Base-by-base conservation (phyloP, 495 filamentous ascomycete genomes). In the Penicillium turbatum region DNA sequence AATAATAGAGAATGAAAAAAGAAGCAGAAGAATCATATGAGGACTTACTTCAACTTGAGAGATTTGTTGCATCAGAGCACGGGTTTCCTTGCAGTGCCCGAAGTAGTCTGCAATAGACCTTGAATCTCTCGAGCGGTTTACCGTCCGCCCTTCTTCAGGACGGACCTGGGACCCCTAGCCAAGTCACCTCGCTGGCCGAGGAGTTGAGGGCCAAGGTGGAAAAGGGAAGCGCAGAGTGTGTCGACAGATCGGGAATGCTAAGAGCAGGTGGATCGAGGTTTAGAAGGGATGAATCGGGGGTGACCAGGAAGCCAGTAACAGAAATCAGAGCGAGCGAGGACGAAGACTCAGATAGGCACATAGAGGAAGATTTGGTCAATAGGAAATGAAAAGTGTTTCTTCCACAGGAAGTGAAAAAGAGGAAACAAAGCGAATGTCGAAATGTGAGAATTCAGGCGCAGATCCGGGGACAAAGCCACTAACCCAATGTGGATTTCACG, bases 91-190 rank as follows among this genome's bases (percentile, higher is more conserved):
- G 21, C 29, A 35, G 30, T 51, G 39, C 39, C 10, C 38, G 29
- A 51, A 36, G 30, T 26, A 40, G 38, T 43, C 34, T 45, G 42
- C 46, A 15, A 36, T 52, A 26, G 48, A 55, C 51, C 51, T 50
- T 45, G 34, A 50, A 55, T 51, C 35, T 47, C 58, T 56, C 53
- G 53, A 58, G 61, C 48, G 56, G 39, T 70, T 80, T 80, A 79
- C 73, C 78, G 78, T 80, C 78, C 78, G 78, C 73, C 78, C 77
- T 76, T 71, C 61, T 72, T 80, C 76, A 81, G 76, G 78, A 78
- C 78, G 78, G 78, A 80, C 78, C 68, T 53, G 67, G 61, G 55
- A 74, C 78, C 78, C 77, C 73, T 79, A 79, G 63, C 72, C 77
- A 80, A 67, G 72, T 61, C 70, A 75, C 69, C 60, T 70, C 65